These are phyloP conservation scores for Scheffersomyces titani DNA, from an alignment of 1,139 yeast species.

Conservation along the genomic window DNA sequence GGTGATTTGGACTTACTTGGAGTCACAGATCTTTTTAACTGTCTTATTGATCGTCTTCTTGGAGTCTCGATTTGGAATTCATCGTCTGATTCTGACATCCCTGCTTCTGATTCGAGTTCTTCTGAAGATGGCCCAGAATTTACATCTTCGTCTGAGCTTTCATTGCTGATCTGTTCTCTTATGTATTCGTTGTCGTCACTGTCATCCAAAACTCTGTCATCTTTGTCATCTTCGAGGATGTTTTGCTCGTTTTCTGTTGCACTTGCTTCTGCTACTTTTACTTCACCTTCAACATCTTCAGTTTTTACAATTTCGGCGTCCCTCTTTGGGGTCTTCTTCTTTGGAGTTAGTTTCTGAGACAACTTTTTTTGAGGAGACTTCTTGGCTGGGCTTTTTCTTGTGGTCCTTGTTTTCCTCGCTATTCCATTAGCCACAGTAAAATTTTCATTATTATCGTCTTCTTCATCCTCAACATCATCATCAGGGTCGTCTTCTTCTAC, in stretches of 20 bases:
- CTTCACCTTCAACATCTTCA: neutral
- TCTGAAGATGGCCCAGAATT: neutral
- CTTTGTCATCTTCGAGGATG: neutral
- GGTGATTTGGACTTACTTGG: neutral
- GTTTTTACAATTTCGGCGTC: too few species aligned
- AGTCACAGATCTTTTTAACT: neutral
- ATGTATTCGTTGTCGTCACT: neutral
- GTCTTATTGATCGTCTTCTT: constrained; percentile 1
- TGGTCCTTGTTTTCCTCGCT: constrained; percentile 1
- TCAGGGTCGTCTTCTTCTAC: constrained; percentile 2
- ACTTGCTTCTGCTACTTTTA: neutral
- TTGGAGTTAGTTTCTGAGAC: neutral
- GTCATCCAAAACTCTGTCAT: neutral
- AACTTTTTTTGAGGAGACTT: constrained; percentile 4
- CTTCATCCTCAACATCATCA: neutral
- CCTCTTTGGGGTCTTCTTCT: too few species aligned
- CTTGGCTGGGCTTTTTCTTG: constrained; percentile 6
- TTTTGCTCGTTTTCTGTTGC: neutral
- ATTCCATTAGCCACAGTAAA: neutral
- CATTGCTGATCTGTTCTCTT: neutral
- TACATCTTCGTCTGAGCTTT: neutral
- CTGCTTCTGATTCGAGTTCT: neutral
- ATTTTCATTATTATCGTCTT: neutral
- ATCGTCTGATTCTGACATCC: constrained; percentile 2
- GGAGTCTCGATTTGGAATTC: constrained; percentile 1